These are phyloP conservation scores for Lentinula aciculospora DNA, from an alignment of 768 basidiomycete genomes.

Conservation along the genomic window DNA sequence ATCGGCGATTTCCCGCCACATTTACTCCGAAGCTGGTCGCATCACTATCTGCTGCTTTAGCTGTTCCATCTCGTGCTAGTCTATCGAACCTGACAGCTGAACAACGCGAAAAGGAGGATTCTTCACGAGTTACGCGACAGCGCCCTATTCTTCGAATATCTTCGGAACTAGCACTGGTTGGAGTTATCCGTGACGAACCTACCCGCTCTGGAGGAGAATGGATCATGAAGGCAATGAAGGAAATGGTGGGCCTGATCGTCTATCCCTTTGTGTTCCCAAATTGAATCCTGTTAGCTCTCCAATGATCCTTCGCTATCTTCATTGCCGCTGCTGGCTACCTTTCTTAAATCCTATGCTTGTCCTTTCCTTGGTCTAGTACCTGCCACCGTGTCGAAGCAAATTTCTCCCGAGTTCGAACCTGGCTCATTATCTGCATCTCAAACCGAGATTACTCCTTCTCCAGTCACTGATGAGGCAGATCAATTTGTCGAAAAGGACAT, in stretches of 20 bases:
- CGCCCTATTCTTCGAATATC: slow-evolving; percentile 83
- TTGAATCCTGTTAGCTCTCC: slow-evolving; percentile 53
- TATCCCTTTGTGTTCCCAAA: slow-evolving; percentile 8
- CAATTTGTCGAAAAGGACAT: slow-evolving; percentile 60
- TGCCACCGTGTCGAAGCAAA: slow-evolving; percentile 49
- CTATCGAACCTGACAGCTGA: slow-evolving; percentile 59
- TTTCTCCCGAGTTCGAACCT: slow-evolving; percentile 46
- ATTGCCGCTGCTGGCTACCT: slow-evolving; percentile 84
- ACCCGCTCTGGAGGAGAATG: slow-evolving; percentile 76
- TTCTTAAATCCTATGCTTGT: slow-evolving; percentile 87
- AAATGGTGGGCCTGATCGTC: slow-evolving; percentile 52
- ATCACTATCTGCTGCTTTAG: slow-evolving; percentile 50
- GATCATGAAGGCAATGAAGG: slow-evolving; percentile 83
- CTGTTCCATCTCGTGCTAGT: slow-evolving; percentile 51
- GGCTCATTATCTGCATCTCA: slow-evolving; percentile 45
- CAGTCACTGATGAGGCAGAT: slow-evolving; percentile 30
- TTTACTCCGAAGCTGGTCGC: slow-evolving; percentile 74
- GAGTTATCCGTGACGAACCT: slow-evolving; percentile 70
- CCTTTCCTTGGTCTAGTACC: slow-evolving; percentile 81
- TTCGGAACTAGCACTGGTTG: slow-evolving; percentile 86
- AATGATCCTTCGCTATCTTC: slow-evolving; percentile 85
- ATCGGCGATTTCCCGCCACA: slow-evolving; percentile 75
- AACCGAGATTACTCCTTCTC: slow-evolving; percentile 18
- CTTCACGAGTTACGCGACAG: slow-evolving; percentile 70
- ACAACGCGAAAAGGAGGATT: slow-evolving; percentile 92